Base-by-base conservation (phyloP, 352 stramenopile species). In the Achlya hypogyna region DNA sequence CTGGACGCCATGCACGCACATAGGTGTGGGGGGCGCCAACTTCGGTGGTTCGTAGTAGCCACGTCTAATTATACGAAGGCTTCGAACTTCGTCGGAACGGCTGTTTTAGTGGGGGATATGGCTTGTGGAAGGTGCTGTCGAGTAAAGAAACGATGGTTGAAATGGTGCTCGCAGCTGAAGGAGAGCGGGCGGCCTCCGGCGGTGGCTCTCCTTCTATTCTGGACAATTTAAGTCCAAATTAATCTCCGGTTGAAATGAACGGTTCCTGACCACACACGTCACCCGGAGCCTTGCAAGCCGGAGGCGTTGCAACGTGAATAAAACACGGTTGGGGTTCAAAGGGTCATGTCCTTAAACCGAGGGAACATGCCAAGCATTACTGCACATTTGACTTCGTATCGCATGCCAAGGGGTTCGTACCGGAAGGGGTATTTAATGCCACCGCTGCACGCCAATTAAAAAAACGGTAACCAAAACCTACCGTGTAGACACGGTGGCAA, bases 221-320 rank as follows among this genome's bases (percentile, higher is more conserved):
- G 49, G 49, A 56, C 49, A 56, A 56, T 56, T 35, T n/a, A 56
- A 56, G 49, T 56, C 49, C 49, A 56, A 56, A 22, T 22, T 56
- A 56, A 56, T 38, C 25, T 20, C 10, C 8, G 12, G 8, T 10
- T n/a, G 2, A 16, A 27, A 20, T 27, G 12, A 56, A 20, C 49
- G 49, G 25, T 20, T 56, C 49, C 49, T 35, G 31, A n/a, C 49
- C 49, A 56, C 49, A 56, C 49, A 56, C 49, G 49, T 56, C 49
- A 56, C 10, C 31, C 8, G 31, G 12, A n/a, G 14, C 2, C 2
- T 16, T 45, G 38, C 38, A 10, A 45, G 38, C 38, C 14, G 12
- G 38, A 45, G 12, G 38, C n/a, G 14, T 45, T 18, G n/a, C 38
- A 45, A 10, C 38, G 12, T 45, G 12, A 45, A 10, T n/a, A 10